Base-by-base conservation (phyloP, 108 stramenopile genomes). In the Cylindrotheca fusiformis region DNA sequence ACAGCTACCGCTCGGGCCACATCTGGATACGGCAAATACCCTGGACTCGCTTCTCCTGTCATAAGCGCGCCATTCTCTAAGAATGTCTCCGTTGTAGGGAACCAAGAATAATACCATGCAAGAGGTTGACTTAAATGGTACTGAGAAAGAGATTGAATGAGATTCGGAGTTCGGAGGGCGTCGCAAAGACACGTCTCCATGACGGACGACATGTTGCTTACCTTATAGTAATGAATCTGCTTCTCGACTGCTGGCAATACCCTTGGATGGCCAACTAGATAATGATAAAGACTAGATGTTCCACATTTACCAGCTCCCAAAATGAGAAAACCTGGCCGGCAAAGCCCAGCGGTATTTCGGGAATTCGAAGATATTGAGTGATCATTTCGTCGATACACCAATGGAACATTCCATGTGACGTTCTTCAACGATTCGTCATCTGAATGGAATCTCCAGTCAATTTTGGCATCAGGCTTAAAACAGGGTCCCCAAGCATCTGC, bases 241-340 rank as follows among this genome's bases (percentile, higher is more conserved):
- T 94, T 94, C 56, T 85, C 56, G 20, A 44, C 55, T 17, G 93
- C 89, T 14, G 93, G 93, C 45, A 88, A 36, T 0, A 94, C 84
- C 8, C 86, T 70, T 28, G 85, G 85, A 48, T 94, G 93, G 20
- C 76, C 82, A 2, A 74, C 75, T n/a, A 94, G 68, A 49, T 94
- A 94, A 28, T 94, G 86, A 60, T 83, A 83, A 30, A 87, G 59
- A 41, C 80, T 81, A 27, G 69, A 71, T 1, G 93, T 94, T 19
- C 88, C 93, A 68, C 93, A 94, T 68, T 94, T 94, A 31, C 89
- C 93, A 44, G 87, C 85, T 6, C 93, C 93, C 31, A 91, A 79
- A 45, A 91, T 94, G 8, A 94, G 30, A 62, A 91, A 94, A 8
- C 93, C 86, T 22, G 93, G 93, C 3, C 90, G 80, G 60, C 93